A percentile compares a stretch with the other conserved stretches of the same genome.
phyloP scores from a whole-genome alignment of 202 grass and related monocot genomes.

The Setaria viridis region DNA sequence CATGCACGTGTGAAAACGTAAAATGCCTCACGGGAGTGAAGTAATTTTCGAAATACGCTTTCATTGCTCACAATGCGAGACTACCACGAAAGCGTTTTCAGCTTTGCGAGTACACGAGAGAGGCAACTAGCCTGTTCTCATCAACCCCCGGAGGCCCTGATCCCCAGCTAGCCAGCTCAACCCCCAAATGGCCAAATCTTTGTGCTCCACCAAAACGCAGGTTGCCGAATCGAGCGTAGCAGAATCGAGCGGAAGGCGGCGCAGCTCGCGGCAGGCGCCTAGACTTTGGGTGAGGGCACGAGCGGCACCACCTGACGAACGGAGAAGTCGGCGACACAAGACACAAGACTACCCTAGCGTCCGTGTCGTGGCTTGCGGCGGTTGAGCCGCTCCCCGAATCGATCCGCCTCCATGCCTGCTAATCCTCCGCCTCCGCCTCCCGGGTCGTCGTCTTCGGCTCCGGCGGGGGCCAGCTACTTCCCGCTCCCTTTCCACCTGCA shows the following conservation, averaged over 20 bases:
- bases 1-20: too few species aligned
- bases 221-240: not conserved
- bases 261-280: not conserved
- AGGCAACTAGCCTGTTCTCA: too few species aligned
- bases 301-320: not conserved
- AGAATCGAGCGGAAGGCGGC: not conserved
- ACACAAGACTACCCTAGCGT: not conserved
- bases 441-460: conserved; percentile 33
- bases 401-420: not conserved
- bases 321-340: not conserved
- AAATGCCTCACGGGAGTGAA: too few species aligned
- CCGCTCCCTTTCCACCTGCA: conserved; percentile 94
- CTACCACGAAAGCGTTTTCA: too few species aligned
- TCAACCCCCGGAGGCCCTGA: too few species aligned
- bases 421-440: conserved; percentile 50
- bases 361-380: not conserved
- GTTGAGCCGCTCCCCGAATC: not conserved
- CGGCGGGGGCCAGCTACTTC: conserved; percentile 61
- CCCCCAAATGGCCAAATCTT: not conserved
- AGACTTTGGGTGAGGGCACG: not conserved
- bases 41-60: too few species aligned
- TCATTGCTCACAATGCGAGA: too few species aligned
- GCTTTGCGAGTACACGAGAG: too few species aligned
- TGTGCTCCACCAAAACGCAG: not conserved
- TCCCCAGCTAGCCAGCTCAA: too few species aligned